These are phyloP conservation scores for Dactylonectria macrodidyma DNA, from an alignment of 2,329 filamentous ascomycete genomes.

Conservation along the genomic window DNA sequence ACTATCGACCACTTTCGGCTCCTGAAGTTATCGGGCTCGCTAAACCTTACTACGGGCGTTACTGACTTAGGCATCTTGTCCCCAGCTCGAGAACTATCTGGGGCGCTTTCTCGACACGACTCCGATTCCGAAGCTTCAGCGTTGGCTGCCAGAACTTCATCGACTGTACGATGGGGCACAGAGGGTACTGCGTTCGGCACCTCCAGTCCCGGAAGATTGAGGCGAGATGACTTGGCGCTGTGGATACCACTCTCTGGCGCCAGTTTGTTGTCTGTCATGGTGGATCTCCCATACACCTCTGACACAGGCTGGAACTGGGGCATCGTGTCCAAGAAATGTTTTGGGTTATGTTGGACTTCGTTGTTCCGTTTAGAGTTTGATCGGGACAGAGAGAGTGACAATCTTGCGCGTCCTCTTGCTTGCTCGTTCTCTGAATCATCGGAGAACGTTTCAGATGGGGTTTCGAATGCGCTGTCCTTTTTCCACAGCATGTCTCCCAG, in stretches of 20 bases:
- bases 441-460: conserved; percentile 56
- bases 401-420: conserved; percentile 56
- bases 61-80: conserved; percentile 56
- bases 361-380: conserved; percentile 51
- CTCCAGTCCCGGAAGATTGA: conserved; percentile 65
- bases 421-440: conserved; percentile 66
- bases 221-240: conserved; percentile 60
- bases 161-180: conserved; percentile 50
- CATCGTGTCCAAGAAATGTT: conserved; percentile 67
- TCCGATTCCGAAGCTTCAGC: conserved; percentile 59
- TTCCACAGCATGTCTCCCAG: conserved; percentile 72
- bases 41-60: conserved; percentile 46
- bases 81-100: conserved; percentile 50
- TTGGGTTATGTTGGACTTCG: conserved; percentile 52
- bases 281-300: conserved; percentile 42
- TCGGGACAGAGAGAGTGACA: conserved; percentile 55
- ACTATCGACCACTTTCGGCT: conserved; percentile 68
- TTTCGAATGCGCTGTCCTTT: conserved; percentile 59
- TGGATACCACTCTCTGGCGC: conserved; percentile 34
- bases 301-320: conserved; percentile 62
- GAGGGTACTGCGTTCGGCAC: conserved; percentile 59
- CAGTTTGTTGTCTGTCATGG: conserved; percentile 34
- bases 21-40: conserved; percentile 43
- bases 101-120: conserved; percentile 48
- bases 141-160: conserved; percentile 41